Evolutionary conservation across 345 rosid genomes (phyloP).

Genomic region (Euphorbia pulcherrima): DNA sequence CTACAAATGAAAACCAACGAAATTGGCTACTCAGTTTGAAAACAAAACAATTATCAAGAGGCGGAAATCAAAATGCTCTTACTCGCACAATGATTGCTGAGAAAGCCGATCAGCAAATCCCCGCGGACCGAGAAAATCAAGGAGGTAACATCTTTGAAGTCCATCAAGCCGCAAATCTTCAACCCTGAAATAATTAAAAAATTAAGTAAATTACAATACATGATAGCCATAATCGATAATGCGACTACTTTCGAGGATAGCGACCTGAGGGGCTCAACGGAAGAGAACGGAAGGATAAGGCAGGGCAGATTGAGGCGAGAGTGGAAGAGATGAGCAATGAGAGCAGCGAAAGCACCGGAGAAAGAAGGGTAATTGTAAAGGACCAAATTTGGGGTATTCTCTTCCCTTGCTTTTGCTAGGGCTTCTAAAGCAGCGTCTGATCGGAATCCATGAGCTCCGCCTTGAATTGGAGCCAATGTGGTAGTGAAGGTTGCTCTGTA

Average conservation of each 20-base stretch:
- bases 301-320: conserved; percentile 53
- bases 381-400: conserved; percentile 48
- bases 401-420: conserved; percentile 49
- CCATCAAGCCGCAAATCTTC: conserved; percentile 50
- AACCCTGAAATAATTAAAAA: conserved; percentile 29
- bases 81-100: conserved; percentile 49
- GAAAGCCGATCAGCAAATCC: conserved; percentile 43
- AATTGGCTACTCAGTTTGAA: not conserved
- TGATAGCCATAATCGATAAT: not conserved
- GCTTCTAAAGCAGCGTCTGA: conserved; percentile 83
- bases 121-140: conserved; percentile 59
- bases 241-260: not conserved
- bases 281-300: conserved; percentile 77
- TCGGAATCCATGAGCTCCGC: conserved; percentile 42
- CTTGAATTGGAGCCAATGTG: not conserved
- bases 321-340: conserved; percentile 77
- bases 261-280: conserved; percentile 60
- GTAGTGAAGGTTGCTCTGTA: not conserved
- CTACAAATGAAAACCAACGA: conserved; percentile 27
- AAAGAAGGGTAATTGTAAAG: conserved; percentile 84
- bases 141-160: conserved; percentile 59
- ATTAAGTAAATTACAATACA: not conserved
- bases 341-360: conserved; percentile 81
- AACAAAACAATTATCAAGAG: not conserved
- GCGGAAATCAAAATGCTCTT: conserved; percentile 13